A percentile compares a stretch with the other conserved stretches of the same genome.
These are phyloP conservation scores for Silene latifolia DNA, from an alignment of 148 eudicot species.

Conservation along the genomic window DNA sequence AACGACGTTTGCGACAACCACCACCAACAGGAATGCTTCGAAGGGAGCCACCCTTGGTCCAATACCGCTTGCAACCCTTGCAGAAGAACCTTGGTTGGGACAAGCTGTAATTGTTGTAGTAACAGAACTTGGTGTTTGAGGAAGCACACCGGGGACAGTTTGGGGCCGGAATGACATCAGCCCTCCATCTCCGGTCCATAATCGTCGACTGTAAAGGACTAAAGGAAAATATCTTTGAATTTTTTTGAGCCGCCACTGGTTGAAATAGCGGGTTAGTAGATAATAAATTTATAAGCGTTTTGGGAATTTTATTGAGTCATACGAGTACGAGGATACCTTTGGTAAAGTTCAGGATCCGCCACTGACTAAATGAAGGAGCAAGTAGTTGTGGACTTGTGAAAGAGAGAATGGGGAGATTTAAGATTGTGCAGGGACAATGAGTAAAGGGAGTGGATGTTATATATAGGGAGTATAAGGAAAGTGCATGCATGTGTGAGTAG, in stretches of 20 bases:
- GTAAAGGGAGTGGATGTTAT: neutral
- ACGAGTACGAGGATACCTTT: neutral
- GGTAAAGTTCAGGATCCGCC: neutral
- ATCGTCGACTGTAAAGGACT: slow-evolving; percentile 23
- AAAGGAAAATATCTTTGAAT: neutral
- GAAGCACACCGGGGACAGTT: slow-evolving; percentile 46
- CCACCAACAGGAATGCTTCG: slow-evolving; percentile 44
- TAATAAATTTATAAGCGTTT: neutral
- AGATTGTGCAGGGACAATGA: slow-evolving; percentile 4
- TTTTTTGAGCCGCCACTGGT: neutral
- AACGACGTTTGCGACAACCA: slow-evolving; percentile 35
- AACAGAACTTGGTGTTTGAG: slow-evolving; percentile 40
- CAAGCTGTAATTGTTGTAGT: slow-evolving; percentile 46
- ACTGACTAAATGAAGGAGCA: neutral
- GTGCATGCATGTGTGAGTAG: slow-evolving; percentile 19
- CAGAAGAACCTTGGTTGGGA: slow-evolving; percentile 47
- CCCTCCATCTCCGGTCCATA: slow-evolving; percentile 33
- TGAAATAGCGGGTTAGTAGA: slow-evolving; percentile 2
- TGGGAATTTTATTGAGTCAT: too few relatives aligned
- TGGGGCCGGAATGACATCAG: slow-evolving; percentile 24
- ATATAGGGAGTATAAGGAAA: neutral
- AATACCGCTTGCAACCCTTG: slow-evolving; percentile 42
- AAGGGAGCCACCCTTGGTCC: slow-evolving; percentile 46
- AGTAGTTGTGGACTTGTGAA: too few relatives aligned
- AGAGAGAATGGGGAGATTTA: neutral